A percentile compares a stretch with the other conserved stretches of the same genome.
phyloP scores from a whole-genome alignment of 2,329 filamentous ascomycete species.

The Monascus ruber region DNA sequence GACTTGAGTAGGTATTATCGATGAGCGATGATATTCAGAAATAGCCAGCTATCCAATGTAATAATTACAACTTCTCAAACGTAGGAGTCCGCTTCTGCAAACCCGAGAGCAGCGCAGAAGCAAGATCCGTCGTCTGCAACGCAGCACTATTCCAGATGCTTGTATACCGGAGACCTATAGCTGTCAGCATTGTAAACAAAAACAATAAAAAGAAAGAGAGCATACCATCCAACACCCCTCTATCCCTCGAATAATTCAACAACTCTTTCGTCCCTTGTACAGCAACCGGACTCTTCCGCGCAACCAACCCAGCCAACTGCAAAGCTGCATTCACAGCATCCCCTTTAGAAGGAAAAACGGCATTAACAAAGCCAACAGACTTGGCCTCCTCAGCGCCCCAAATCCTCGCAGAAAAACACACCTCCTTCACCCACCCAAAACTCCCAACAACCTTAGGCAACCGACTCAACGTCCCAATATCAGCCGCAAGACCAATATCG shows the following conservation, averaged over 20 bases:
- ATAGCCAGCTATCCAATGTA: background rate
- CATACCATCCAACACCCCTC: conserved; percentile 63
- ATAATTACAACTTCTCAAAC: conserved; percentile 66
- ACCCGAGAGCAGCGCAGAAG: conserved; percentile 61
- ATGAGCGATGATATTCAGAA: too few species aligned
- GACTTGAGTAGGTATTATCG: too few species aligned
- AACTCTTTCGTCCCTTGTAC: conserved; percentile 81
- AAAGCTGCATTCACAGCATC: conserved; percentile 52
- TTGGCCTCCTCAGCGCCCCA: conserved; percentile 36
- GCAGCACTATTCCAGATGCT: conserved; percentile 77
- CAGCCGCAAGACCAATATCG: conserved; percentile 39
- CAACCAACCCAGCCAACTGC: conserved; percentile 53
- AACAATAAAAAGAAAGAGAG: conserved; percentile 9
- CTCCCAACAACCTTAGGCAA: conserved; percentile 37
- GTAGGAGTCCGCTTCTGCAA: conserved; percentile 66
- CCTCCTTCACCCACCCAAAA: conserved; percentile 39
- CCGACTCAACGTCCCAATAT: conserved; percentile 36
- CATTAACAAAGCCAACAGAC: conserved; percentile 33
- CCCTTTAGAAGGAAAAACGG: conserved; percentile 40
- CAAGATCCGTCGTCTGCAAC: conserved; percentile 69
- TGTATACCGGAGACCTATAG: conserved; percentile 63
- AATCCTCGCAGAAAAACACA: conserved; percentile 31
- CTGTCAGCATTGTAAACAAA: background rate
- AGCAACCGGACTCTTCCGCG: conserved; percentile 75
- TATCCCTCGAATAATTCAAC: conserved; percentile 69